Evolutionary conservation across 805 yeast species (phyloP).

Genomic region (Saccharomycopsis capsularis): DNA sequence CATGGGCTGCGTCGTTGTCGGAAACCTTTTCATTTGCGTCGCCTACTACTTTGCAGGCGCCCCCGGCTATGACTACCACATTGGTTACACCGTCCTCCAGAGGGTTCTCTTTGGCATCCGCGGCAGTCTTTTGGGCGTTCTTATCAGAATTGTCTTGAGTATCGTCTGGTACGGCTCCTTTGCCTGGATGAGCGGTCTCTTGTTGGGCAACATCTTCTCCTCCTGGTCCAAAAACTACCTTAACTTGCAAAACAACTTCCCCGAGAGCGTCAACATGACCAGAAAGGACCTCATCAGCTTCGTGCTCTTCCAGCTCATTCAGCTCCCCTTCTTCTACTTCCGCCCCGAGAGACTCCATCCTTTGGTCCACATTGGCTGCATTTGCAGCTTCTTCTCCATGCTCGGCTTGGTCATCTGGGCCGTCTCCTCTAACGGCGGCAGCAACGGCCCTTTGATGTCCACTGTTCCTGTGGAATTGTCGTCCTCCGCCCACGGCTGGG

Average conservation of each 20-base stretch:
- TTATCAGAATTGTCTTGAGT: slow-evolving; percentile 37
- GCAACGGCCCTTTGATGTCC: slow-evolving; percentile 27
- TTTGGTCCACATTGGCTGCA: slow-evolving; percentile 18
- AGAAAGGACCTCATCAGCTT: slow-evolving; percentile 35
- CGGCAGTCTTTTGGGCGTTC: slow-evolving; percentile 37
- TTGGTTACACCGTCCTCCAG: slow-evolving; percentile 36
- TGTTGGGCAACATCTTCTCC: slow-evolving; percentile 33
- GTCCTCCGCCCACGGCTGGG: slow-evolving; percentile 31
- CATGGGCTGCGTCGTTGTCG: slow-evolving; percentile 28
- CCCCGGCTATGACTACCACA: slow-evolving; percentile 27
- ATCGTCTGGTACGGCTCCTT: slow-evolving; percentile 43
- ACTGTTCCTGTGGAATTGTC: slow-evolving; percentile 20
- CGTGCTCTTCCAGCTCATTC: slow-evolving; percentile 32
- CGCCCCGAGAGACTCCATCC: slow-evolving; percentile 27
- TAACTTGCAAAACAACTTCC: slow-evolving; percentile 24
- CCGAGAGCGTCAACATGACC: slow-evolving; percentile 27
- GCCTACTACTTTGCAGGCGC: slow-evolving; percentile 21
- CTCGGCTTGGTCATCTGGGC: slow-evolving; percentile 31
- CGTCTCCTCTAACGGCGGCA: slow-evolving; percentile 28
- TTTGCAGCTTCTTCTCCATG: slow-evolving; percentile 30
- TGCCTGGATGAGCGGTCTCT: slow-evolving; percentile 40
- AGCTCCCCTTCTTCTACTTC: slow-evolving; percentile 26
- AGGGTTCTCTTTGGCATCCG: slow-evolving; percentile 41
- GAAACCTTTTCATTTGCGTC: slow-evolving; percentile 25
- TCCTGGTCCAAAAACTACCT: slow-evolving; percentile 35